These are phyloP conservation scores for Pythium graminicola DNA, from an alignment of 352 stramenopile species.

Conservation along the genomic window DNA sequence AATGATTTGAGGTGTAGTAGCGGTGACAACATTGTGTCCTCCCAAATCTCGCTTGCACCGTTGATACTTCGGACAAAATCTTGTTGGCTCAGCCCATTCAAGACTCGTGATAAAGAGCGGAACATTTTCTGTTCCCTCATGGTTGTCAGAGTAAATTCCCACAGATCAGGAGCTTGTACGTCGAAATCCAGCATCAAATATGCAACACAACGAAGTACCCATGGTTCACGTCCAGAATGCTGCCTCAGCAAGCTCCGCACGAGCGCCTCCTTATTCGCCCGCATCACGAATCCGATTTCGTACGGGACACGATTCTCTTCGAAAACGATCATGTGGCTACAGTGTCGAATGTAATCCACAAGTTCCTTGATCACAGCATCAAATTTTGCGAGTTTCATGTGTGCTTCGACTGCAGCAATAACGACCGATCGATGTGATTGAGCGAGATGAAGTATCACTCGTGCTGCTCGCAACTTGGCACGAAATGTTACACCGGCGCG, in stretches of 20 bases:
- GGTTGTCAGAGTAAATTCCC: conserved; percentile 23
- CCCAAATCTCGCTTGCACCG: conserved; percentile 19
- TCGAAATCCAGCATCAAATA: conserved; percentile 35
- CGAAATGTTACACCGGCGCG: conserved; percentile 32
- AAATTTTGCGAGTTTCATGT: conserved; percentile 18
- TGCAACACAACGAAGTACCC: conserved; percentile 20
- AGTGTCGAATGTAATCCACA: conserved; percentile 26
- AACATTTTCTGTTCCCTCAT: conserved; percentile 30
- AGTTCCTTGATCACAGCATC: conserved; percentile 23
- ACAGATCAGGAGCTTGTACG: conserved; percentile 28
- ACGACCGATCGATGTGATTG: conserved; percentile 21
- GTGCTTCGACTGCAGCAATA: conserved; percentile 14
- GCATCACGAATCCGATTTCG: conserved; percentile 28
- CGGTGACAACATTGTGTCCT: conserved; percentile 24
- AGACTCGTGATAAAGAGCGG: conserved; percentile 23
- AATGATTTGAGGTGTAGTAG: conserved; percentile 21
- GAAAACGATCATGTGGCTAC: conserved; percentile 30
- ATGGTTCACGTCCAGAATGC: conserved; percentile 14
- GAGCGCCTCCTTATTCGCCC: conserved; percentile 30
- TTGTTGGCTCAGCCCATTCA: conserved; percentile 21
- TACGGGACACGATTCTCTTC: conserved; percentile 34
- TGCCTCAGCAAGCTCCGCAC: conserved; percentile 31
- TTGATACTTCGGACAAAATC: conserved; percentile 23
- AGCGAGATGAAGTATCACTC: conserved; percentile 21
- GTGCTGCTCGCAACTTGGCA: conserved; percentile 28